These are phyloP conservation scores for Zostera marina DNA, from an alignment of 116 monocot genomes.

Conservation along the genomic window DNA sequence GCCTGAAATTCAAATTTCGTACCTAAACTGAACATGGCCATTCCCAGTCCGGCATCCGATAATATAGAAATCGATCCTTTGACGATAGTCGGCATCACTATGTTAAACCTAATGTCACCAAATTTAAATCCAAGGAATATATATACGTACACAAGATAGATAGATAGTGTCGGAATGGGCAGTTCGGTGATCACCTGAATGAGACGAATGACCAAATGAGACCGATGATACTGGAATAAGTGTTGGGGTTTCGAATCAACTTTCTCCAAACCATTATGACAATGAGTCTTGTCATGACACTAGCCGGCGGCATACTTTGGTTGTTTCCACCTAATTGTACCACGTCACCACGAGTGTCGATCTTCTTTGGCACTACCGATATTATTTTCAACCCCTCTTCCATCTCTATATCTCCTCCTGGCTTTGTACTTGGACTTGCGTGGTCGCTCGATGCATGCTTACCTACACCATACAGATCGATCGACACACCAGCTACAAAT, in stretches of 20 bases:
- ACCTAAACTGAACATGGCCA: slow-evolving; percentile 99
- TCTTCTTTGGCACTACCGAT: slow-evolving; percentile 9
- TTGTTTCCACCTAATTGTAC: slow-evolving; percentile 14
- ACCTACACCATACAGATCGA: not conserved
- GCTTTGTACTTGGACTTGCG: slow-evolving; percentile 31
- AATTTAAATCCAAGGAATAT: too few species aligned
- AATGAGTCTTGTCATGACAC: slow-evolving; percentile 81
- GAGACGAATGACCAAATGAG: slow-evolving; percentile 74
- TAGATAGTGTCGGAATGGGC: too few species aligned
- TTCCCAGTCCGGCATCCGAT: slow-evolving; percentile 81
- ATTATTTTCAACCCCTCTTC: slow-evolving; percentile 34
- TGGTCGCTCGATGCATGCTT: slow-evolving; percentile 20
- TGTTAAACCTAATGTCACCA: slow-evolving; percentile 82
- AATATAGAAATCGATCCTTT: slow-evolving; percentile 73
- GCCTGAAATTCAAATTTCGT: not conserved
- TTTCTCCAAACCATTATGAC: slow-evolving; percentile 97
- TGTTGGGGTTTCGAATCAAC: slow-evolving; percentile 89
- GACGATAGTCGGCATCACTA: slow-evolving; percentile 83
- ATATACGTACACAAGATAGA: too few species aligned
- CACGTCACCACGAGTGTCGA: slow-evolving; percentile 3
- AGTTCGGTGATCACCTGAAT: slow-evolving; percentile 33
- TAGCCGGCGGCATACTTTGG: slow-evolving; percentile 67
- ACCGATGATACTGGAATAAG: slow-evolving; percentile 80
- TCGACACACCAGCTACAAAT: not conserved
- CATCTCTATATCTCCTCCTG: slow-evolving; percentile 29